These are phyloP conservation scores for Colletotrichum truncatum DNA, from an alignment of 2,329 filamentous ascomycete species.

Conservation along the genomic window DNA sequence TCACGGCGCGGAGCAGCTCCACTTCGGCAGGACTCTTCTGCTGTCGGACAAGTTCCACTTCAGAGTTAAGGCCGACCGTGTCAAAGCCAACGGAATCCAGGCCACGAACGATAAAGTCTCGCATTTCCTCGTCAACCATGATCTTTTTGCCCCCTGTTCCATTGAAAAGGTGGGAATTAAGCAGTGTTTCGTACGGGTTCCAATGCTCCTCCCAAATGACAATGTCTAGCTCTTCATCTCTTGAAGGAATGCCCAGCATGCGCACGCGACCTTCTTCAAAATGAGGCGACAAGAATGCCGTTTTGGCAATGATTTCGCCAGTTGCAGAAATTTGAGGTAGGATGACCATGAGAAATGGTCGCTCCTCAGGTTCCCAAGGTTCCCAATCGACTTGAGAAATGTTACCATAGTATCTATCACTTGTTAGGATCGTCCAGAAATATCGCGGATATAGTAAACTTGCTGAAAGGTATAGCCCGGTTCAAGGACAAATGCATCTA, in stretches of 20 bases:
- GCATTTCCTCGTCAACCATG: slow-evolving; percentile 73
- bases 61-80: slow-evolving; percentile 61
- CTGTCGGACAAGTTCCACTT: slow-evolving; percentile 67
- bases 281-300: slow-evolving; percentile 65
- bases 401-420: slow-evolving; percentile 63
- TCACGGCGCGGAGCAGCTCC: slow-evolving; percentile 67
- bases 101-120: slow-evolving; percentile 69
- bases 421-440: background rate
- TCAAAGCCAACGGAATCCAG: slow-evolving; percentile 62
- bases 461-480: slow-evolving; percentile 72
- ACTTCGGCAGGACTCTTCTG: slow-evolving; percentile 65
- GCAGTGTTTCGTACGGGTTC: slow-evolving; percentile 68
- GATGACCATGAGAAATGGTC: slow-evolving; percentile 70
- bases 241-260: slow-evolving; percentile 66
- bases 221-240: slow-evolving; percentile 58
- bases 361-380: slow-evolving; percentile 71
- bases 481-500: slow-evolving; percentile 70
- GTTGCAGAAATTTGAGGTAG: slow-evolving; percentile 51
- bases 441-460: background rate
- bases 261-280: slow-evolving; percentile 69
- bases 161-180: slow-evolving; percentile 51
- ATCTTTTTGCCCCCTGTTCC: slow-evolving; percentile 47
- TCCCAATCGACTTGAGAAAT: slow-evolving; percentile 70
- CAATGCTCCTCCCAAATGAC: slow-evolving; percentile 72
- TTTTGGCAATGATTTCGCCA: slow-evolving; percentile 59